These are phyloP conservation scores for Lipomyces starkeyi DNA, from an alignment of 805 yeast species.

Conservation along the genomic window DNA sequence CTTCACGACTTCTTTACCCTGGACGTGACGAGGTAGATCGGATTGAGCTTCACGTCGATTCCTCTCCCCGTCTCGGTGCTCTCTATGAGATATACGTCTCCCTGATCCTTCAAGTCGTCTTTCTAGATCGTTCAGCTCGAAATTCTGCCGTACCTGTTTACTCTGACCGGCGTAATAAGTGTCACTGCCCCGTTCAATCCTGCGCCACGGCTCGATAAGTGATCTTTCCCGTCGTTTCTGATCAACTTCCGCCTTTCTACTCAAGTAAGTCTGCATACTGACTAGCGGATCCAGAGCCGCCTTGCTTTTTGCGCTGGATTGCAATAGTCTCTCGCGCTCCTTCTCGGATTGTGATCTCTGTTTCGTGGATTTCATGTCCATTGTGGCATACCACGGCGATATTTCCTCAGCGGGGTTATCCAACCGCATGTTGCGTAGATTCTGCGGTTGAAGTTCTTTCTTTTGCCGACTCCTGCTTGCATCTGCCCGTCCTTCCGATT, in stretches of 20 bases:
- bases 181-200: constrained; percentile 9
- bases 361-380: constrained; percentile 8
- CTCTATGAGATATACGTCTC: not conserved
- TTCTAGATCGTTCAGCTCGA: not conserved
- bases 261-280: constrained; percentile 15
- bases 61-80: not conserved
- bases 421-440: constrained; percentile 22
- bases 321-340: constrained; percentile 10
- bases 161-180: constrained; percentile 16
- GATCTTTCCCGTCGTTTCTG: constrained; percentile 4
- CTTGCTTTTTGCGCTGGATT: constrained; percentile 14
- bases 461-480: not conserved
- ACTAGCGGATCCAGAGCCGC: constrained; percentile 23
- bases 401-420: constrained; percentile 22
- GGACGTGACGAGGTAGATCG: not conserved
- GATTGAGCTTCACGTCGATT: not conserved
- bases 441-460: constrained; percentile 8
- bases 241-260: constrained; percentile 14
- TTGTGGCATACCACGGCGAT: constrained; percentile 30
- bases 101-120: not conserved
- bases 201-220: constrained; percentile 13
- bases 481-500: not conserved
- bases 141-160: not conserved
- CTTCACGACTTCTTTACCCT: not conserved
- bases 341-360: constrained; percentile 10